phyloP scores from a whole-genome alignment of 75 land plant genomes.

The Cunninghamia lanceolata region DNA sequence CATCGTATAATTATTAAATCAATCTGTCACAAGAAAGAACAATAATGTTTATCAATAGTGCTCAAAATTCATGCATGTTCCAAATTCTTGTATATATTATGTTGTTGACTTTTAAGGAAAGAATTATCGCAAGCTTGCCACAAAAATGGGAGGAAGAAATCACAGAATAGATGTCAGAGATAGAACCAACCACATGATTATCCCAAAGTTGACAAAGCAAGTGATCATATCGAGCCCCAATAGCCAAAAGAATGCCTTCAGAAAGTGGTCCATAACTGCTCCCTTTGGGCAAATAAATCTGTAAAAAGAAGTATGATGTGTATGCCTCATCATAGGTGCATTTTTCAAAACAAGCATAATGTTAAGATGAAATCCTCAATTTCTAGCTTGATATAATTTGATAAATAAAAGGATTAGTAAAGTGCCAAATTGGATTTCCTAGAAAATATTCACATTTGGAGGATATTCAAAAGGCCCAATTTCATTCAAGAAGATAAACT shows the following conservation, averaged over 20 bases:
- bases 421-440: neutral
- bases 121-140: neutral
- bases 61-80: neutral
- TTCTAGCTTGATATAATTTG: neutral
- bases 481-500: neutral
- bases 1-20: neutral
- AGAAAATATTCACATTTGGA: neutral
- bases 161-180: neutral
- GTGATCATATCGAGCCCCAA: slow-evolving; percentile 90
- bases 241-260: slow-evolving; percentile 64
- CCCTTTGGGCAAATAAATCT: slow-evolving; percentile 60
- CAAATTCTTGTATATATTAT: neutral
- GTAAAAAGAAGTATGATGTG: neutral
- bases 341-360: slow-evolving; percentile 6
- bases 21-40: neutral
- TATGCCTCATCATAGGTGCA: neutral
- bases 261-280: slow-evolving; percentile 32
- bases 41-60: neutral
- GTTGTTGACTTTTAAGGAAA: neutral
- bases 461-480: neutral
- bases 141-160: neutral
- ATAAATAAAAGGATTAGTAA: neutral
- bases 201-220: slow-evolving; percentile 66
- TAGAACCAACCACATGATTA: slow-evolving; percentile 39
- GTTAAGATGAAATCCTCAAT: neutral